A percentile compares a stretch with the other conserved stretches of the same genome.
phyloP scores from a whole-genome alignment of 192 early-diverging fungal genomes.

The Powellomyces hirtus region DNA sequence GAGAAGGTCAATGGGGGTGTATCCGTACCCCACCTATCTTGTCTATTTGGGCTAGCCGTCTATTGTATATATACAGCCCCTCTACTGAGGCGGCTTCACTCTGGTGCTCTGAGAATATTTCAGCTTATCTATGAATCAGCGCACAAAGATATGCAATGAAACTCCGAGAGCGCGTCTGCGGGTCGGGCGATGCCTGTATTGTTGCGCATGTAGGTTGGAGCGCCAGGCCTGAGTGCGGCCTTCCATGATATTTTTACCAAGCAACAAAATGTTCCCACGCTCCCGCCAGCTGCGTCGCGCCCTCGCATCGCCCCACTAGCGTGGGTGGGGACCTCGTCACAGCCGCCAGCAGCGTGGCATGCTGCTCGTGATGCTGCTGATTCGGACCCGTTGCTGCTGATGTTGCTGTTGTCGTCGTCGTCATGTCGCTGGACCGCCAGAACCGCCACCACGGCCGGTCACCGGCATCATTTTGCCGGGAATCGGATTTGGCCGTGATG shows the following conservation, averaged over 20 bases:
- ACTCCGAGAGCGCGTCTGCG: too few relatives aligned
- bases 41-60: too few relatives aligned
- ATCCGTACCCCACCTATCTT: too few relatives aligned
- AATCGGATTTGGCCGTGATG: neutral
- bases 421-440: neutral
- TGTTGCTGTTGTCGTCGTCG: neutral
- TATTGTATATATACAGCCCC: too few relatives aligned
- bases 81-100: too few relatives aligned
- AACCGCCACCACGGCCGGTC: neutral
- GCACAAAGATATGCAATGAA: too few relatives aligned
- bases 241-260: constrained; percentile 1
- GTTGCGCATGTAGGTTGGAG: too few relatives aligned
- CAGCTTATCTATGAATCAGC: too few relatives aligned
- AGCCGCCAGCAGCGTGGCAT: neutral
- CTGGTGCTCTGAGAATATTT: too few relatives aligned
- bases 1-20: too few relatives aligned
- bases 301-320: neutral
- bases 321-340: neutral
- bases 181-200: too few relatives aligned
- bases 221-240: too few relatives aligned
- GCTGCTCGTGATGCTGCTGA: neutral
- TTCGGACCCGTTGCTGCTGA: neutral
- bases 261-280: constrained; percentile 10
- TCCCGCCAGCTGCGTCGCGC: neutral
- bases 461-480: neutral